These are phyloP conservation scores for Allium fistulosum DNA, from an alignment of 106 monocot genomes.

Conservation along the genomic window DNA sequence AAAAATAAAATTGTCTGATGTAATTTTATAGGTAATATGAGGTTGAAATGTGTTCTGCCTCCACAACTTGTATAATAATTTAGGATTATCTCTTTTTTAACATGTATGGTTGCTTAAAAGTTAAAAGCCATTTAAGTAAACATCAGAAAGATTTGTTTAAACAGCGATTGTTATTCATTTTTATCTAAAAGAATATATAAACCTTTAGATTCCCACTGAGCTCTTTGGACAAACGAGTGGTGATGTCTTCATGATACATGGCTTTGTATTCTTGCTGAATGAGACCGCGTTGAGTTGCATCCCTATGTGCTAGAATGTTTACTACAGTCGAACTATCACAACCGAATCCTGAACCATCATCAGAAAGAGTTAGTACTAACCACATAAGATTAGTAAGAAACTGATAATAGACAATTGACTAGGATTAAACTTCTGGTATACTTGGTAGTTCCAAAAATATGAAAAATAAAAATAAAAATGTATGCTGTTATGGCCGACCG, in stretches of 20 bases:
- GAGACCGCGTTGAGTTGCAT: conserved; percentile 54
- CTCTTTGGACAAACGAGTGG: conserved; percentile 42
- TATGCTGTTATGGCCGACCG: no score
- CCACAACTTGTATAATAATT: no score
- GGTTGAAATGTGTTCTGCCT: no score
- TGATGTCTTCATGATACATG: conserved; percentile 62
- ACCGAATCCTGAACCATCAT: conserved; percentile 40
- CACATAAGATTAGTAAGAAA: neutral
- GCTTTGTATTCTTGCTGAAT: conserved; percentile 78
- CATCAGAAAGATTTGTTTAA: no score
- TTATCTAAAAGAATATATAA: neutral
- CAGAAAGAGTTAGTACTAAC: neutral
- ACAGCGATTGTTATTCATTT: no score
- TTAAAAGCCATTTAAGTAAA: no score
- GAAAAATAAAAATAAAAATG: no score
- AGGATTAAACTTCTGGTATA: no score
- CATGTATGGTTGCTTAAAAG: no score
- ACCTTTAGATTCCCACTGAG: conserved; percentile 65
- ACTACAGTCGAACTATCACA: conserved; percentile 45
- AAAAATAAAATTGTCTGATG: neutral
- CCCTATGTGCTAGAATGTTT: conserved; percentile 60
- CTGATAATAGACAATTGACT: no score
- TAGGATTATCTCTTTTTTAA: no score
- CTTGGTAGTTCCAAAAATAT: no score
- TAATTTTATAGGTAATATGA: neutral